Base-by-base conservation (phyloP, 768 basidiomycete genomes). In the Leccinellum luteum region DNA sequence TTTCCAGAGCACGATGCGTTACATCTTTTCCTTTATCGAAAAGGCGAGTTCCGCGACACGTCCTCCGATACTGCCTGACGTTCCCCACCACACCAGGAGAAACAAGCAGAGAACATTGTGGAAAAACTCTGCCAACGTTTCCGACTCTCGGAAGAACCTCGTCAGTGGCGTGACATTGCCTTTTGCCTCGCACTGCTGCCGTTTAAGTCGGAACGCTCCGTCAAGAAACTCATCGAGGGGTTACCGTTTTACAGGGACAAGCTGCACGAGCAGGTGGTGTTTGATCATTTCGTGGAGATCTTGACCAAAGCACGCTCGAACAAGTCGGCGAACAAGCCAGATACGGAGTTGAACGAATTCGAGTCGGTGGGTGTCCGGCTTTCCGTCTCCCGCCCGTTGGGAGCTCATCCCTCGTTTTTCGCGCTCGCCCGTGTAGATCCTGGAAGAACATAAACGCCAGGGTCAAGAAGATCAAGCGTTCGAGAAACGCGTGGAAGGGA, bases 121-220 rank as follows among this genome's bases (percentile, higher is more conserved):
- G 96, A 99, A 66, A 99, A 98, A 70, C 85, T 99, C 2, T 99
- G 97, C 66, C 94, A 97, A 66, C 85, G 96, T 8, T 98, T 98
- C 86, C 82, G 90, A 23, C 78, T 92, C 4, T 85, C 90, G 1
- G 89, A 90, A 43, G 93, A 95, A 30, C 83, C 92, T 15, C 83
- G 96, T 6, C 97, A 98, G 69, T 99, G 97, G 97, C 85, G 94
- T 23, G 96, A 99, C 67, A 94, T 99, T 57, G 92, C 95, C 1
- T 98, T 87, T 74, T 99, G 96, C 69, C 77, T 99, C 3, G 94
- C 96, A 0, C 75, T 98, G 2, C 80, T 98, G 15, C 96, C 94
- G 0, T 99, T 92, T 89, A 98, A 98, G 70, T 95, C 94, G 1
- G 97, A 99, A 63, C 84, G 90, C 31, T 96, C 94, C 0, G 85